Percentiles rank a stretch among this genome's conserved stretches.
Conservation (phyloP, 345 rosid genomes). For the Turritis glabra region DNA sequence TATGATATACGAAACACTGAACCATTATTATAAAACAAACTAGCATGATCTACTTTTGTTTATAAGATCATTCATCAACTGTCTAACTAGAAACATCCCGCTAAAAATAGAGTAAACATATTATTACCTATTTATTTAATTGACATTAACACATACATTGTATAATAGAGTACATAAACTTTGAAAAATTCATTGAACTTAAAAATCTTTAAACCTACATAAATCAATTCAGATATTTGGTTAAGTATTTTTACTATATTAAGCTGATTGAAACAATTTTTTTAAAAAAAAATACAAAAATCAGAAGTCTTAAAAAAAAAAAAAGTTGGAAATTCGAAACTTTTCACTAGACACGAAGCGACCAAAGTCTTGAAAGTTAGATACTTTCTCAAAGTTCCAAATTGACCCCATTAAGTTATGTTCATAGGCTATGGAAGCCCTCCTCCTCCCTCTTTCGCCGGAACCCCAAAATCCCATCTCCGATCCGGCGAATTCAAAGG, state of each 20-base stretch:
- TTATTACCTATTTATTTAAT: background rate
- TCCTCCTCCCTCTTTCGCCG: constrained; percentile 32
- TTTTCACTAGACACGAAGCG: constrained; percentile 10
- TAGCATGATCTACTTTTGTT: no score
- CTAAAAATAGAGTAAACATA: background rate
- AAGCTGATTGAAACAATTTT: background rate
- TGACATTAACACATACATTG: background rate
- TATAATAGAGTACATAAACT: background rate
- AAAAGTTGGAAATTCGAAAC: background rate
- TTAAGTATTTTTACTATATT: background rate
- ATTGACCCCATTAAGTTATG: constrained; percentile 10
- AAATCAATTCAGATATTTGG: background rate
- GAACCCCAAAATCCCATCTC: constrained; percentile 22
- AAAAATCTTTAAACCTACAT: background rate
- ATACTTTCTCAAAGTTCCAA: constrained; percentile 29
- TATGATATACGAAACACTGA: no score
- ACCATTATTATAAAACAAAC: no score
- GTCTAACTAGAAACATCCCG: background rate
- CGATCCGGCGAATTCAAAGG: constrained; percentile 30
- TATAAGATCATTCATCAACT: no score
- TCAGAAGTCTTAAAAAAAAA: background rate
- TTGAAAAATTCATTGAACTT: background rate
- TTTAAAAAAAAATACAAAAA: background rate
- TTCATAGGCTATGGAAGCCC: constrained; percentile 37
- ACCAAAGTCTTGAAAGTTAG: constrained; percentile 11